These are phyloP conservation scores for Yamadazyma phyllophila DNA, from an alignment of 805 yeast genomes.

Conservation along the genomic window DNA sequence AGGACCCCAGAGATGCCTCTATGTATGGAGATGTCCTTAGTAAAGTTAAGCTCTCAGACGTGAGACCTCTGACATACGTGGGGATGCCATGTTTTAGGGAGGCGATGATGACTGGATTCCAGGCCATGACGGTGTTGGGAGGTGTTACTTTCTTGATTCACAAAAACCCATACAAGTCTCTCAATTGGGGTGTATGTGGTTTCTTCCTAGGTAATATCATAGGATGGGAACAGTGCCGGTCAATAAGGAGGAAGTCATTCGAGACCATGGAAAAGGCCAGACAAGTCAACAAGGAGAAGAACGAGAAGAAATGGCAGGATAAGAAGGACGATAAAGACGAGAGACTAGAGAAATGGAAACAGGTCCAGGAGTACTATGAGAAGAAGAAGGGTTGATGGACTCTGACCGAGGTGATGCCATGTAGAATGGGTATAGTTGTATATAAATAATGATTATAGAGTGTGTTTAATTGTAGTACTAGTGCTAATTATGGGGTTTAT, in stretches of 20 bases:
- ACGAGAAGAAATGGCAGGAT: slow-evolving; percentile 28
- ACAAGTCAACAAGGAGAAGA: slow-evolving; percentile 39
- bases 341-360: slow-evolving; percentile 25
- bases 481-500: too few species aligned
- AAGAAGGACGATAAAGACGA: slow-evolving; percentile 22
- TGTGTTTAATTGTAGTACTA: too few species aligned
- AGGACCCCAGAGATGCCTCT: slow-evolving; percentile 6
- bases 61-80: slow-evolving; percentile 48
- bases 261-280: slow-evolving; percentile 70
- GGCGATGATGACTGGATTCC: slow-evolving; percentile 73
- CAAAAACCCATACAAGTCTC: slow-evolving; percentile 57
- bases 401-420: too few species aligned
- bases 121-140: slow-evolving; percentile 68
- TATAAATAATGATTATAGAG: too few species aligned
- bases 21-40: slow-evolving; percentile 36
- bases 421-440: too few species aligned
- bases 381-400: slow-evolving; percentile 6
- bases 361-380: slow-evolving; percentile 19
- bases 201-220: slow-evolving; percentile 74
- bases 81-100: slow-evolving; percentile 77
- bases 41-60: slow-evolving; percentile 48
- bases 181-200: slow-evolving; percentile 83
- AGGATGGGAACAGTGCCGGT: slow-evolving; percentile 92
- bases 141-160: slow-evolving; percentile 65
- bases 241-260: slow-evolving; percentile 62